A percentile compares a stretch with the other conserved stretches of the same genome.
Conservation (phyloP, 352 stramenopile genomes). For the Globisporangium recalcitrans region DNA sequence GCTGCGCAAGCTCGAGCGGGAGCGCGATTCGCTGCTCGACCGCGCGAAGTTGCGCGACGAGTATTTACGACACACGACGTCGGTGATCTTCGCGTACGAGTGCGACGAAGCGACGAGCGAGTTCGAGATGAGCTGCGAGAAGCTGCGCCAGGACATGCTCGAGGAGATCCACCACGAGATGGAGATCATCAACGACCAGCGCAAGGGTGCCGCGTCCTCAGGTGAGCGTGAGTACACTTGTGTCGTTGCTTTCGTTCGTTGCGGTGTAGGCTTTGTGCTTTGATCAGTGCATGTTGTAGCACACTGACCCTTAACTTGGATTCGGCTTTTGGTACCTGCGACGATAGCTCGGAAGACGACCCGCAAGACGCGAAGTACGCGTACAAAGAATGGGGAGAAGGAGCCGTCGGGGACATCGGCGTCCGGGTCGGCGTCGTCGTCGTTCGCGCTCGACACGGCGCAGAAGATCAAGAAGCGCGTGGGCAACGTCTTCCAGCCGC, state of each 20-base stretch:
- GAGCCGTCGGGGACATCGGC: not conserved
- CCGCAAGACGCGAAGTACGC: constrained; percentile 70
- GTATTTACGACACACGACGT: constrained; percentile 54
- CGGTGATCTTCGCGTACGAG: constrained; percentile 77
- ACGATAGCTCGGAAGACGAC: constrained; percentile 53
- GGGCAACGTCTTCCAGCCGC: constrained; percentile 58
- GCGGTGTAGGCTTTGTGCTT: not conserved
- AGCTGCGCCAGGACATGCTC: constrained; percentile 79
- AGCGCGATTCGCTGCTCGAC: constrained; percentile 42
- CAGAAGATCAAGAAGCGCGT: constrained; percentile 71
- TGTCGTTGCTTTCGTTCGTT: not conserved
- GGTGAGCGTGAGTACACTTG: constrained; percentile 6
- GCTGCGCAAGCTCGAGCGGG: constrained; percentile 33
- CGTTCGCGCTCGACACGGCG: constrained; percentile 39
- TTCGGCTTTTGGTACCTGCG: not conserved
- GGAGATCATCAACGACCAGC: constrained; percentile 74
- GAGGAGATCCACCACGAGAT: constrained; percentile 85
- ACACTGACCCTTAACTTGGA: not conserved
- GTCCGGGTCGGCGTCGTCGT: not conserved
- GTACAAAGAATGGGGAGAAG: constrained; percentile 44
- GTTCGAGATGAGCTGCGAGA: constrained; percentile 70
- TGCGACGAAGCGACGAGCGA: constrained; percentile 75
- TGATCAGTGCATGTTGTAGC: not conserved
- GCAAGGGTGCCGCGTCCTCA: constrained; percentile 45
- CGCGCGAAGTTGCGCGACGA: constrained; percentile 38